Percentiles rank a stretch among this genome's conserved stretches.
phyloP scores from a whole-genome alignment of 2,329 filamentous ascomycete genomes.

The Beauveria caledonica region DNA sequence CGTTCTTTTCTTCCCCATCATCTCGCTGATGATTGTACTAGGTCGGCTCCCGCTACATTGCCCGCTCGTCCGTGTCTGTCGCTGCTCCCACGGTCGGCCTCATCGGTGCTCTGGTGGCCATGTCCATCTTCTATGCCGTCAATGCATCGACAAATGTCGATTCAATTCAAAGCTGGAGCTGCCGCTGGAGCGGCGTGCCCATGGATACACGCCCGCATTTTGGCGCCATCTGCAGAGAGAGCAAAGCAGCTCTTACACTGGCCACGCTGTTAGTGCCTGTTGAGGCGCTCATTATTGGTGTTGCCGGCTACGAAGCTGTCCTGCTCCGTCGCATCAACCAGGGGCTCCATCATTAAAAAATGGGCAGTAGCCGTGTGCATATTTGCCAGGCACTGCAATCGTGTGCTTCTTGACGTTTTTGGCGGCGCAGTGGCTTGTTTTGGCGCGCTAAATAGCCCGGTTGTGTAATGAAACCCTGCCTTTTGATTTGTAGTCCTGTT shows the following conservation, averaged over 20 bases:
- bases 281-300: conserved; percentile 39
- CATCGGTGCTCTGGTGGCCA: conserved; percentile 39
- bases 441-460: neutral
- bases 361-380: neutral
- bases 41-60: conserved; percentile 13
- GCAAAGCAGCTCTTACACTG: conserved; percentile 44
- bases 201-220: conserved; percentile 48
- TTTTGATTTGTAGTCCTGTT: neutral
- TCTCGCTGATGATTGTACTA: conserved; percentile 4
- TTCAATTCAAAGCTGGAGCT: conserved; percentile 54
- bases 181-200: conserved; percentile 47
- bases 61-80: conserved; percentile 17
- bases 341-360: neutral
- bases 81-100: conserved; percentile 23
- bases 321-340: conserved; percentile 27
- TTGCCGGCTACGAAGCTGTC: conserved; percentile 37
- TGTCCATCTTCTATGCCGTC: conserved; percentile 49
- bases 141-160: conserved; percentile 44
- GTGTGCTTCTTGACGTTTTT: neutral
- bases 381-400: neutral
- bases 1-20: no score
- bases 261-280: conserved; percentile 49
- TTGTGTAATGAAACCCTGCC: neutral
- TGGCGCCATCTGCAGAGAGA: conserved; percentile 47
- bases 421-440: neutral